These are phyloP conservation scores for Candida pseudofarinosa DNA, from an alignment of 805 yeast genomes.

Conservation along the genomic window DNA sequence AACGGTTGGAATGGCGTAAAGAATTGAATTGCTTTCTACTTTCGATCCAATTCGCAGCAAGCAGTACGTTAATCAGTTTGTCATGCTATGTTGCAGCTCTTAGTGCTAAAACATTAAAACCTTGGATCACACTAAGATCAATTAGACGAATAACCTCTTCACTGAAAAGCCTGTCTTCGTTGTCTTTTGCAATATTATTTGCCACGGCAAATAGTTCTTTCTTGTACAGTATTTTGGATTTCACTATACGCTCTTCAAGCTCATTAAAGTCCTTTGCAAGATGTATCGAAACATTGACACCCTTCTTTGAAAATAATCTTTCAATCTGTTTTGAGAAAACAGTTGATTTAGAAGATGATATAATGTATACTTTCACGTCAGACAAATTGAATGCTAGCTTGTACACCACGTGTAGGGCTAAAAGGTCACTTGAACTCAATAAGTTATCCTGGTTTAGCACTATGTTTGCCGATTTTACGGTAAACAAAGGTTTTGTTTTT, in stretches of 20 bases:
- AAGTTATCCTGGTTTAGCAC: slow-evolving; percentile 29
- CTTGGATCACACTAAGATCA: slow-evolving; percentile 17
- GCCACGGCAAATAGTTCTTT: slow-evolving; percentile 23
- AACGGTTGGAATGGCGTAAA: no score
- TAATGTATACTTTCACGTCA: slow-evolving; percentile 18
- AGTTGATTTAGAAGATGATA: slow-evolving; percentile 10
- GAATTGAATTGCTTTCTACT: no score
- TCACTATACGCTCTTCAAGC: slow-evolving; percentile 11
- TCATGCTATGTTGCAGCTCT: slow-evolving; percentile 17
- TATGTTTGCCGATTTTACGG: slow-evolving; percentile 18
- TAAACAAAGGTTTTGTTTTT: slow-evolving; percentile 7
- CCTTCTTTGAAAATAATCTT: slow-evolving; percentile 10
- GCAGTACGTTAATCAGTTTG: no score
- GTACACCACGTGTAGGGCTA: slow-evolving; percentile 24
- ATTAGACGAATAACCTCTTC: slow-evolving; percentile 19
- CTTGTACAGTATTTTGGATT: slow-evolving; percentile 8
- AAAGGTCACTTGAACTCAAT: slow-evolving; percentile 30
- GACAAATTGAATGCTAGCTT: slow-evolving; percentile 14
- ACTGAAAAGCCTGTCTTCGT: slow-evolving; percentile 12
- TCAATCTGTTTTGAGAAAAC: slow-evolving; percentile 15
- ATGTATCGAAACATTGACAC: slow-evolving; percentile 8
- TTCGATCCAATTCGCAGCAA: no score
- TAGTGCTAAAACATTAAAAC: slow-evolving; percentile 22
- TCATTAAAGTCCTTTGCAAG: slow-evolving; percentile 12
- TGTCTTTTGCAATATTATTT: slow-evolving; percentile 12